Base-by-base conservation (phyloP, 306 rosid species). In the Neltuma alba region DNA sequence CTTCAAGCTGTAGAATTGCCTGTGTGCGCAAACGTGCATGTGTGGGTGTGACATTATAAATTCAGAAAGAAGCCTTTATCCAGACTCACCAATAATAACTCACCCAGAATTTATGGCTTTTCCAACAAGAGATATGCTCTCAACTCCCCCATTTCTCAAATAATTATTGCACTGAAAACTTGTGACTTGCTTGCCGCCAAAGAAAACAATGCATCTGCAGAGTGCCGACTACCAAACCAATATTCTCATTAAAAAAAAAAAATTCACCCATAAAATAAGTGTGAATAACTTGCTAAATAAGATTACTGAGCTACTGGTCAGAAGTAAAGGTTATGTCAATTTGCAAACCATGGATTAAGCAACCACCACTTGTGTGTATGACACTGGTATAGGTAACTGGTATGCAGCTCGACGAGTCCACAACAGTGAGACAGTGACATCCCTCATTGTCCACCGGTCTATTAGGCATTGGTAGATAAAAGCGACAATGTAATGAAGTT, bases 151-250 rank as follows among this genome's bases (percentile, higher is more conserved):
- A 25, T 27, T 5, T 61, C n/a, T 30, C 38, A 33, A 30, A 31
- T 31, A 62, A 62, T 31, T 14, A 15, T 62, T 62, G 38, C 40
- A 60, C 14, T 27, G n/a, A 12, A 61, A 61, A 15, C 3, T 1
- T 28, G 6, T 31, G 7, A 55, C 37, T 62, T 5, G 40, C 21
- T 62, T 62, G 40, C 68, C 23, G 36, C 41, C 31, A 31, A 30
- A 62, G 68, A 33, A 62, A 62, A 62, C 68, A 16, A 62, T 31
- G 41, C 68, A 64, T 27, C 66, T 28, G 21, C 20, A 60, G n/a
- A 14, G 4, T 13, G 20, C 66, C 37, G 34, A 28, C 38, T 28
- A 60, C 66, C 66, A 28, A 60, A 28, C 66, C 28, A 60, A 2
- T 57, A 33, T 63, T 64, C 9, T 20, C 44, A 9, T 33, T 13